Evolutionary conservation across 164 flowering plant genomes (phyloP), one percentile per base, ranked within the genome.

Genomic region (Warburgia ugandensis): DNA sequence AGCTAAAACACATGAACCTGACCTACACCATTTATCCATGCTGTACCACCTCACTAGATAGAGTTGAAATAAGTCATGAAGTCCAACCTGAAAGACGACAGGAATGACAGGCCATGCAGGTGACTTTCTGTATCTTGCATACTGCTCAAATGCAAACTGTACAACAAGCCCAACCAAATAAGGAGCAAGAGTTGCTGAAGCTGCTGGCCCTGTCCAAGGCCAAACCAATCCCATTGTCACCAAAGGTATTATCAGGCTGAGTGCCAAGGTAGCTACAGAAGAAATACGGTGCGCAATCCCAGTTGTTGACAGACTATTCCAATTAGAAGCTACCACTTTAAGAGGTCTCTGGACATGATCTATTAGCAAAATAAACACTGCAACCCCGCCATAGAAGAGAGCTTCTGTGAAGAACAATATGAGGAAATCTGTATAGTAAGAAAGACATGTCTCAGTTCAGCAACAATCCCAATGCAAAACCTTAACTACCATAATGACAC

Each of bases 121-220:
- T 35, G 96, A 91, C 26, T 77, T 79, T 10, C 48, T 30, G 58
- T 72, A 68, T 68, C 73, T 79, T 13, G 94, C 86, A 69, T 79
- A 85, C 67, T 71, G 92, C 75, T 87, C 96, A 55, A 91, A 91
- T 51, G 98, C 84, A 68, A 84, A 91, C 50, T 91, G 98, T 45
- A 91, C 92, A 48, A 84, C 75, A 40, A 87, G 80, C 42, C 98
- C 98, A 56, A 91, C 98, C 45, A 91, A 79, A 68, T 81, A 86
- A 11, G 98, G 98, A 25, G 98, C 96, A 39, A 91, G 91, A 50
- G 98, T 84, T 45, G 98, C 98, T 35, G 98, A 91, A 59, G 98
- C 98, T 31, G 98, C 98, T 41, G 96, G 98, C 42, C 98, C 96
- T 42, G 98, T 91, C 98, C 98, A 91, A 10, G 98, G 98, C 98